phyloP scores from a whole-genome alignment of 2,329 filamentous ascomycete genomes.

The Aspergillus sergii region DNA sequence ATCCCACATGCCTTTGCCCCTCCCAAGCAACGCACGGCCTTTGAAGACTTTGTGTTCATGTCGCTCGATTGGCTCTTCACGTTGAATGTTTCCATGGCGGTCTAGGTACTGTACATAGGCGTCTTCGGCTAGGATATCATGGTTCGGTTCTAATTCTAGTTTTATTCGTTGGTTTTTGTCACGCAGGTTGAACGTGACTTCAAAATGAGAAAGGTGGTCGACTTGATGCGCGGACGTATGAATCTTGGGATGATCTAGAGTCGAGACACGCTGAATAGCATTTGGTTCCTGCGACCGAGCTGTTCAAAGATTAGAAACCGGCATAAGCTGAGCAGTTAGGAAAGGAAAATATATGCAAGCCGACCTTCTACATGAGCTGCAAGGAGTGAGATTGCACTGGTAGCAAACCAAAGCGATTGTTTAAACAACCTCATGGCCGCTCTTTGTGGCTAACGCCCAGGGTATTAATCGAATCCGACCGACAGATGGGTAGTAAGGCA shows the following conservation, averaged over 20 bases:
- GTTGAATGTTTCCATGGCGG: conserved; percentile 68
- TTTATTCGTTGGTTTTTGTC: conserved; percentile 70
- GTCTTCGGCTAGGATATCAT: conserved; percentile 80
- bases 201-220: conserved; percentile 79
- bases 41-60: conserved; percentile 80
- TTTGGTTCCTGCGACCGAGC: conserved; percentile 75
- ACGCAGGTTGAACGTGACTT: conserved; percentile 78
- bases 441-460: conserved; percentile 12
- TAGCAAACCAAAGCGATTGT: conserved; percentile 28
- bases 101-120: conserved; percentile 74
- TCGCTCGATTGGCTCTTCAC: conserved; percentile 71
- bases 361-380: conserved; percentile 18
- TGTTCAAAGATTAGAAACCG: conserved; percentile 29
- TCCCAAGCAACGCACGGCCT: conserved; percentile 73
- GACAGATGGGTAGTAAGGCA: conserved; percentile 10
- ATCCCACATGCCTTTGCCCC: conserved; percentile 68
- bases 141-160: conserved; percentile 82
- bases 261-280: conserved; percentile 72
- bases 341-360: neutral
- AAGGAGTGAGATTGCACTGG: conserved; percentile 29
- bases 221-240: conserved; percentile 77
- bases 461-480: conserved; percentile 6
- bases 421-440: conserved; percentile 30
- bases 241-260: conserved; percentile 74
- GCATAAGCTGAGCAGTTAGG: neutral